These are phyloP conservation scores for Heliosperma pusillum DNA, from an alignment of 148 eudicot genomes.

Conservation along the genomic window DNA sequence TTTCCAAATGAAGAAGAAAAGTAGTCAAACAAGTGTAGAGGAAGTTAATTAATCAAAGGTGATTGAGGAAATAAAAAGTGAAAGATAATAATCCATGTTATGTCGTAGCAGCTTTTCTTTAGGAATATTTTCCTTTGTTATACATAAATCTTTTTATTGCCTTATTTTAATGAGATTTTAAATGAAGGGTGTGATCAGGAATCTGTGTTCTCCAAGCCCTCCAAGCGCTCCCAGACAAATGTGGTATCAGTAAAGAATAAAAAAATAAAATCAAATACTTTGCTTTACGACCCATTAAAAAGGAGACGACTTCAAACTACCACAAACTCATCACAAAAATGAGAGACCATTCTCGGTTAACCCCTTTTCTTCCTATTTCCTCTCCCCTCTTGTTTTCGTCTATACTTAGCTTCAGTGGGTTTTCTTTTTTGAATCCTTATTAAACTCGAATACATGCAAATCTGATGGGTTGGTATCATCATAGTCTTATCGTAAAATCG, in stretches of 20 bases:
- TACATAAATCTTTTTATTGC: background rate
- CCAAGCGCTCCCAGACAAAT: background rate
- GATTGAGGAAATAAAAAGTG: background rate
- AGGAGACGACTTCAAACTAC: background rate
- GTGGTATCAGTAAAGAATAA: background rate
- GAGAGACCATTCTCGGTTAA: background rate
- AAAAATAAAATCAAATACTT: background rate
- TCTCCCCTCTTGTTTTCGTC: background rate
- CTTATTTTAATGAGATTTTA: background rate
- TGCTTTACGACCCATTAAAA: background rate
- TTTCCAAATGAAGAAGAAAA: too few relatives aligned
- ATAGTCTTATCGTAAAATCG: too few relatives aligned
- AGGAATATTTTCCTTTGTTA: background rate
- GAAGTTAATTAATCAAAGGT: background rate
- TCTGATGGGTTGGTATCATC: too few relatives aligned
- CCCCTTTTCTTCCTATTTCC: background rate
- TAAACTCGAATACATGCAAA: too few relatives aligned
- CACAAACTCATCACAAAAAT: background rate
- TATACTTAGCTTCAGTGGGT: background rate
- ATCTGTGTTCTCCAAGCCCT: background rate
- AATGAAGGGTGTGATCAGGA: background rate
- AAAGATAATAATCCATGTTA: background rate
- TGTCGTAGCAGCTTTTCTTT: background rate
- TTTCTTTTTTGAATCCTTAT: background rate
- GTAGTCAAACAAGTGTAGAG: background rate